Conservation (phyloP, 2,329 filamentous ascomycete genomes). For the Helotiales sp. region DNA sequence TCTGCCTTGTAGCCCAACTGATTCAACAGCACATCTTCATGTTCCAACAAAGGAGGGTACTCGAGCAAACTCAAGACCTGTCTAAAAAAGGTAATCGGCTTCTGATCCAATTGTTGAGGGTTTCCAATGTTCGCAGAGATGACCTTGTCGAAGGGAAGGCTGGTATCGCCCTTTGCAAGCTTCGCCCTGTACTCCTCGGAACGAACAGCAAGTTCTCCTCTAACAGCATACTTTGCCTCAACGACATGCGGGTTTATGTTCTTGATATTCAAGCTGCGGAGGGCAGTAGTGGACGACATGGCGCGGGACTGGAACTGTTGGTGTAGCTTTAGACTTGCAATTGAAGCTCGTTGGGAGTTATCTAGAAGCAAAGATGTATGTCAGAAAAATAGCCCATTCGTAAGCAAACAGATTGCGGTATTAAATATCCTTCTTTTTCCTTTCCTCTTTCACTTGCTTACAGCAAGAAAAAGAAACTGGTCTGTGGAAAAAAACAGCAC, state of each 20-base stretch:
- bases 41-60: conserved; percentile 83
- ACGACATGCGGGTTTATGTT: conserved; percentile 93
- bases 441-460: background rate
- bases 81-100: conserved; percentile 98
- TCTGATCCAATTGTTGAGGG: conserved; percentile 97
- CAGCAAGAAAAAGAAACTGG: conserved; percentile 22
- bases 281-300: conserved; percentile 46
- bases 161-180: conserved; percentile 60
- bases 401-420: conserved; percentile 20
- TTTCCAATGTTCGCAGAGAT: conserved; percentile 99
- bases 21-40: conserved; percentile 77
- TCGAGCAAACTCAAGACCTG: conserved; percentile 93
- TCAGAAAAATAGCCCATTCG: conserved; percentile 11
- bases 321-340: background rate
- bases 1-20: conserved; percentile 86
- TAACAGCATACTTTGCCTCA: conserved; percentile 92
- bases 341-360: conserved; percentile 11
- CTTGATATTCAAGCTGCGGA: conserved; percentile 68
- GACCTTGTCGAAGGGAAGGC: conserved; percentile 84
- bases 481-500: conserved; percentile 25
- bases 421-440: conserved; percentile 18
- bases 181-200: conserved; percentile 87
- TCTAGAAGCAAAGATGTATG: conserved; percentile 23
- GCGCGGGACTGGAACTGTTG: conserved; percentile 26
- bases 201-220: conserved; percentile 91